phyloP scores from a whole-genome alignment of 2,329 filamentous ascomycete genomes.

The Dothideomycetidae sp. region DNA sequence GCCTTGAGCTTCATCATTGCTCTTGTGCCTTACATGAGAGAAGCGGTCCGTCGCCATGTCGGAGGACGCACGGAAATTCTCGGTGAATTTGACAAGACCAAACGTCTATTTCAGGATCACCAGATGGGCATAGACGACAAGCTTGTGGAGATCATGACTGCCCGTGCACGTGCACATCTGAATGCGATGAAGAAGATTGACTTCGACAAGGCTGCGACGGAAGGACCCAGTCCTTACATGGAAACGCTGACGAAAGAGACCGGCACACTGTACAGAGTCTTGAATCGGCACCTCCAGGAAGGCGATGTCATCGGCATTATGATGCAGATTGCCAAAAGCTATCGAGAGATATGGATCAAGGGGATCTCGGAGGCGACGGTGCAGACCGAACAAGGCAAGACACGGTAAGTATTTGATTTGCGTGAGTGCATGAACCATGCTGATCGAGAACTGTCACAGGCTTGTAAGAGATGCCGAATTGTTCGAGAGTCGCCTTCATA shows the following conservation, averaged over 20 bases:
- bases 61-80: conserved; percentile 30
- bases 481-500: conserved; percentile 55
- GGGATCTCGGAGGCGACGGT: conserved; percentile 53
- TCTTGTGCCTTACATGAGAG: conserved; percentile 76
- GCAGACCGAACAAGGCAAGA: conserved; percentile 51
- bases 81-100: conserved; percentile 78
- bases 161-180: conserved; percentile 58
- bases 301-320: conserved; percentile 69
- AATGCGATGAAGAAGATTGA: conserved; percentile 59
- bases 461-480: conserved; percentile 64
- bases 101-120: conserved; percentile 72
- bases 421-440: too few species aligned
- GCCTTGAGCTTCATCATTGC: conserved; percentile 76
- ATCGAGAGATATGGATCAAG: conserved; percentile 62
- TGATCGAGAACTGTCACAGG: conserved; percentile 31
- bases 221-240: conserved; percentile 52
- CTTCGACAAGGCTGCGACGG: conserved; percentile 46
- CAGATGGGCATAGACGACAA: conserved; percentile 86
- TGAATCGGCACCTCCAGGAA: conserved; percentile 69
- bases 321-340: conserved; percentile 68
- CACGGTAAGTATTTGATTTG: conserved; percentile 58
- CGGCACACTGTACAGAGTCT: conserved; percentile 64
- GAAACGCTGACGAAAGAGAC: conserved; percentile 80
- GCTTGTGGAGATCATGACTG: conserved; percentile 81
- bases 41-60: conserved; percentile 72